Base-by-base conservation (phyloP, 306 rosid species). In the Vigna reflexopilosa region DNA sequence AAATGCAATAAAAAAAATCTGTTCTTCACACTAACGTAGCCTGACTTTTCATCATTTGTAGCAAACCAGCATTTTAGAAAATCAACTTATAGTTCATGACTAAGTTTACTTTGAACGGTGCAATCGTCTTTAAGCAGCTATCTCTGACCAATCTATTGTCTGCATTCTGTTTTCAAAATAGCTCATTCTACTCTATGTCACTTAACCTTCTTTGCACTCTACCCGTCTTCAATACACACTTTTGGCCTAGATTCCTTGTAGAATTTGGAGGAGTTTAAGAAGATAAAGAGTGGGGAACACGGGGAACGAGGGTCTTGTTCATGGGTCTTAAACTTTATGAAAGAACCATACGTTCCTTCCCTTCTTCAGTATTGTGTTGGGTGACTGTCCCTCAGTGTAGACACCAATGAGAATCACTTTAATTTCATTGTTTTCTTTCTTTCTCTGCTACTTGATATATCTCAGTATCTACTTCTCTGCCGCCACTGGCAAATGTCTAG, bases 401-500 rank as follows among this genome's bases (percentile, higher is more conserved):
- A 75, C 65, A 54, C 79, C 78, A 79, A 84, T 84, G 87, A 84
- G 84, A 75, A 75, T 70, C 64, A 51, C 24, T 47, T 55, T 75
- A 52, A 32, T 71, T 80, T 80, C 87, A 19, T 56, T 78, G 66
- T 70, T 80, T 80, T 56, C 76, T 24, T 65, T 80, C 74, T 38
- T 80, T 49, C 26, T 84, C 50, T 76, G 45, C 30, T 12, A 47
- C 48, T 76, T 58, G 30, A 15, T 76, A 76, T 32, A 11, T 72
- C 20, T 84, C 38, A 11, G 77, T 40, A 9, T 80, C 45, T 73
- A 79, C 38, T 28, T 17, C 30, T 19, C 20, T 72, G 48, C 24
- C 17, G 82, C 76, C 4, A 76, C 40, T 54, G 85, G 83, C 30
- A 73, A 51, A 61, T 90, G 93, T 62, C 83, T 81, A 4, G 68